Percentiles rank a stretch among this genome's conserved stretches.
Conservation (phyloP, 2,329 filamentous ascomycete genomes). For the Xylaria sp. region DNA sequence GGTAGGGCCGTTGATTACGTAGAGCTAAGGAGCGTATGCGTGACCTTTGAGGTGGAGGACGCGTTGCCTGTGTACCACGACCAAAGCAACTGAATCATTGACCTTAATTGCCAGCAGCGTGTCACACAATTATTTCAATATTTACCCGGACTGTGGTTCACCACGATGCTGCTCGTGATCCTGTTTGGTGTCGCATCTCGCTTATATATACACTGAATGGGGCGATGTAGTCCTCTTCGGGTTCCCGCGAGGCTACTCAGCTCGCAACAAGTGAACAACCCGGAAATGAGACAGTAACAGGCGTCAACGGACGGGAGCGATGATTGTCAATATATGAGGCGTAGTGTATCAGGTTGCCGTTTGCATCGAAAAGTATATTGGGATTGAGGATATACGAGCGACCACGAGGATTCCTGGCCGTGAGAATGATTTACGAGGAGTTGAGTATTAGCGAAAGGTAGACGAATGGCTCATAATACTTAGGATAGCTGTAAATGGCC, state of each 20-base stretch:
- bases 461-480: neutral
- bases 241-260: neutral
- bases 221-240: neutral
- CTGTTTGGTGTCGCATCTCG: slow-evolving; percentile 18
- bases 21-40: slow-evolving; percentile 8
- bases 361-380: no score
- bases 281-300: no score
- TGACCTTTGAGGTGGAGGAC: neutral
- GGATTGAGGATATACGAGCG: neutral
- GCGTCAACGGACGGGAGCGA: no score
- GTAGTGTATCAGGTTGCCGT: no score
- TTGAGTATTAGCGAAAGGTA: neutral
- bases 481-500: neutral
- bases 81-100: neutral
- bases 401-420: neutral
- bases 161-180: neutral
- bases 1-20: neutral
- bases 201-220: slow-evolving; percentile 12
- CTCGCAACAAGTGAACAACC: no score
- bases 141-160: slow-evolving; percentile 1
- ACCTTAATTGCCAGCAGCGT: neutral
- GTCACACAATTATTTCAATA: slow-evolving; percentile 14
- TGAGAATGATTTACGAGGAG: neutral
- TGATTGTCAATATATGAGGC: no score
- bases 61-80: slow-evolving; percentile 20